Base-by-base conservation (phyloP, 768 basidiomycete genomes). In the Cubamyces sp. region DNA sequence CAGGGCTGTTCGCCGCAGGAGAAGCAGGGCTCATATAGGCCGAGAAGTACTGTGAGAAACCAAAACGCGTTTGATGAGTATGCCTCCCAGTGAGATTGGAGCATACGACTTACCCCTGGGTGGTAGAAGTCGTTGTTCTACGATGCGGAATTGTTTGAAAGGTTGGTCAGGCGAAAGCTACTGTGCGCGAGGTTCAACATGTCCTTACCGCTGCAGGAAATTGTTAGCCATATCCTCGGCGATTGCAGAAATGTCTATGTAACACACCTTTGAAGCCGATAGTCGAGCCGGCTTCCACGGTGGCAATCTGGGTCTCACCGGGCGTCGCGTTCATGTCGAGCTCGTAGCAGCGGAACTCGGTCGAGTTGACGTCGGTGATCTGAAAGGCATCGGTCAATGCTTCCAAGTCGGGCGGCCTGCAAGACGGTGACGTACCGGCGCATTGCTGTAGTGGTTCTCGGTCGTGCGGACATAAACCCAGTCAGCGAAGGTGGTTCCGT, bases 261-360 rank as follows among this genome's bases (percentile, higher is more conserved):
- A 8, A 47, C 62, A 3, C 25, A 68, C 67, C 70, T 61, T 68
- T 62, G 71, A 75, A 74, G 8, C 73, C 73, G 25, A 75, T 57
- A 12, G 71, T 69, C 3, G 64, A 57, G 0, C 74, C 73, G 12
- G 74, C 74, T 5, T 61, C 52, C 25, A 75, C 71, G 19, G 72
- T 72, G 21, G 70, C 69, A 34, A 62, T 70, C 19, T 55, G 30
- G 9, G 74, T 74, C 43, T 60, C 28, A 1, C 61, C 66, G 19
- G 73, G 68, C 3, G 70, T 72, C 58, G 65, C 69, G 26, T 54
- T 49, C 48, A 71, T 39, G 54, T 70, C 67, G 49, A 70, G 66
- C 61, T 75, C 73, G 53, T 72, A 74, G 72, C 73, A 74, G 37
- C 74, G 70, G 57, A 74, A 69, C 64, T 68, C 69, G 28, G 62